Base-by-base conservation (phyloP, 1,284 basidiomycete species). In the Ustilago trichophora region DNA sequence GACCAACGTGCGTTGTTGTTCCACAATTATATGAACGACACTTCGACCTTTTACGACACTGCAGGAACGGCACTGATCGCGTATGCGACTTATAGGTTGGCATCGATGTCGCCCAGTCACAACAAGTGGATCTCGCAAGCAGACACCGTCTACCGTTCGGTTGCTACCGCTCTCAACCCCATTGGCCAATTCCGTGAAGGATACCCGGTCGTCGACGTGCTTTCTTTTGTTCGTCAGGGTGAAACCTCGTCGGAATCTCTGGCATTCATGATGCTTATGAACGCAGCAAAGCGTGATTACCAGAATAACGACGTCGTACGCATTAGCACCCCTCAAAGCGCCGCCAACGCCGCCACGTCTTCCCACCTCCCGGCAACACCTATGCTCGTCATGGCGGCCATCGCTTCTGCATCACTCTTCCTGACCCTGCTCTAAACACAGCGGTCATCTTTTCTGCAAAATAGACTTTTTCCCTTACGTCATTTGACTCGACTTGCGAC, bases 1-100 rank as follows among this genome's bases (percentile, higher is more conserved):
- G 88, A 80, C 45, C 35, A 49, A 1, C 26, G 40, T 9, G 68
- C 66, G 15, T 51, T 75, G 18, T 60, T 81, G 11, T 66, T 76
- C 32, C 76, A 71, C 55, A 80, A 80, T 57, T 76, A 73, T 52
- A 57, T 76, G 32, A 75, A 78, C 48, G 64, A 72, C 18, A 49
- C 63, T 3, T 35, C 36, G 11, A 60, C 57, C 6, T 80, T 79
- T 38, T 55, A 55, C 37, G 78, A 80, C 32, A 49, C 62, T 5
- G 66, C 71, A 5, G 78, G 76, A 8, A 71, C 76, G 4, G 64
- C 76, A n/a, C 35, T 80, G n/a, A 49, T 80, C 19, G 47, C 72
- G 1, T 80, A 78, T 34, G 51, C 73, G 1, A 75, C 75, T 2
- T 80, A 76, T 35, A 59, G 79, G 16, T 29, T 77, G 3, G 77